A percentile compares a stretch with the other conserved stretches of the same genome.
These are phyloP conservation scores for Phytophthora europaea DNA, from an alignment of 352 stramenopile species.

Conservation along the genomic window DNA sequence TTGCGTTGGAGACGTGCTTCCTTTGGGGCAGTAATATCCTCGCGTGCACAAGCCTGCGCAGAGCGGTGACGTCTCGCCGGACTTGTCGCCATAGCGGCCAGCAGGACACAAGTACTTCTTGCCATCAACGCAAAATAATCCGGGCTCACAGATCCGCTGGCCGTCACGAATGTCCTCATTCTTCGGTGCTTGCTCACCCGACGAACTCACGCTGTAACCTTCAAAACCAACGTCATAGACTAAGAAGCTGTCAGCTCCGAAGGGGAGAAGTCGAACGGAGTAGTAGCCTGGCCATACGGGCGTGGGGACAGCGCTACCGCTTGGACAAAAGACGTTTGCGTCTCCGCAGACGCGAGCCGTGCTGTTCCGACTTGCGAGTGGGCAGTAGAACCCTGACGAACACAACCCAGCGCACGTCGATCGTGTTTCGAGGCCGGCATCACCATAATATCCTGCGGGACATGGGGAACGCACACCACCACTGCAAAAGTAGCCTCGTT, in stretches of 20 bases:
- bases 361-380: constrained; percentile 63
- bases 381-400: constrained; percentile 68
- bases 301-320: constrained; percentile 60
- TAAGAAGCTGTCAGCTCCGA: constrained; percentile 9
- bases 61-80: constrained; percentile 57
- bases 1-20: constrained; percentile 54
- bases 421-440: constrained; percentile 40
- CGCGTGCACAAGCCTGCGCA: constrained; percentile 71
- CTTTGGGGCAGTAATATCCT: constrained; percentile 74
- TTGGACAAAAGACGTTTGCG: constrained; percentile 68
- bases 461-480: constrained; percentile 63
- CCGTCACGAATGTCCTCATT: constrained; percentile 52
- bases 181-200: constrained; percentile 22
- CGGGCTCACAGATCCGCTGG: constrained; percentile 68
- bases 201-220: constrained; percentile 8
- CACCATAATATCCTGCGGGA: constrained; percentile 59
- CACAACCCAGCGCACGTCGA: constrained; percentile 55
- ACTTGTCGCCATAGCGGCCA: constrained; percentile 60
- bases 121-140: constrained; percentile 74
- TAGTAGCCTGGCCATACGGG: constrained; percentile 75
- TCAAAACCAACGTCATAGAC: constrained; percentile 21
- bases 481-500: constrained; percentile 70
- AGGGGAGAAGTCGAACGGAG: constrained; percentile 39
- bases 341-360: constrained; percentile 42
- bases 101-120: constrained; percentile 65